Base-by-base conservation (phyloP, 2,329 filamentous ascomycete species). In the Aureobasidium subglaciale region DNA sequence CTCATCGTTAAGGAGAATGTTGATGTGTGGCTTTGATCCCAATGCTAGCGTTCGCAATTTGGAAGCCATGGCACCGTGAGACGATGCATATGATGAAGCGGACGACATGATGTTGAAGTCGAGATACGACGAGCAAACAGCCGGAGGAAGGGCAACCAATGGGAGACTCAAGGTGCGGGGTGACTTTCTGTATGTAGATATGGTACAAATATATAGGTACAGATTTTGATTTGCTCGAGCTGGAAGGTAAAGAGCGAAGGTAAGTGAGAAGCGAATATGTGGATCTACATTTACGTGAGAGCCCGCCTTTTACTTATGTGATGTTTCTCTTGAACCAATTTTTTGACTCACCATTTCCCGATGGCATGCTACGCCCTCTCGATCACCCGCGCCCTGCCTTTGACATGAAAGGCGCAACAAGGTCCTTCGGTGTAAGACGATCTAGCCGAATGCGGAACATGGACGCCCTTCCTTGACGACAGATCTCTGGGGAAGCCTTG, bases 1-100 rank as follows among this genome's bases (percentile, higher is more conserved):
- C 24, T 62, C 59, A 53, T 65, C 66, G 27, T 70, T 63, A 30
- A 78, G 65, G 15, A 67, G 59, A 62, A 78, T 75, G 24, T 70
- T 70, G 58, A 78, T 71, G 37, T 66, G 64, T 16, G 73, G 72
- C 58, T 72, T 70, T 4, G 62, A 61, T n/a, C 48, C 42, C 40
- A 57, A 30, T 24, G 43, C 55, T 42, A 59, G 55, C 16, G 40
- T 46, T 27, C 42, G 38, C 27, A 59, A 34, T 16, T 18, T 52
- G 30, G 54, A 42, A 10, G 45, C 42, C 58, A 59, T 59, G 24
- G 37, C 52, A 37, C 46, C 48, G 6, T 42, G 29, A 16, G 43
- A 56, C 5, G 41, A 42, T 27, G 48, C 37, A 43, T 37, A 57
- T 10, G 48, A 45, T 9, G 56, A 54, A 30, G 56, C 18, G 32